A percentile compares a stretch with the other conserved stretches of the same genome.
Evolutionary conservation across 768 basidiomycete species (phyloP).

Genomic region (Hygrophoropsis aurantiaca): DNA sequence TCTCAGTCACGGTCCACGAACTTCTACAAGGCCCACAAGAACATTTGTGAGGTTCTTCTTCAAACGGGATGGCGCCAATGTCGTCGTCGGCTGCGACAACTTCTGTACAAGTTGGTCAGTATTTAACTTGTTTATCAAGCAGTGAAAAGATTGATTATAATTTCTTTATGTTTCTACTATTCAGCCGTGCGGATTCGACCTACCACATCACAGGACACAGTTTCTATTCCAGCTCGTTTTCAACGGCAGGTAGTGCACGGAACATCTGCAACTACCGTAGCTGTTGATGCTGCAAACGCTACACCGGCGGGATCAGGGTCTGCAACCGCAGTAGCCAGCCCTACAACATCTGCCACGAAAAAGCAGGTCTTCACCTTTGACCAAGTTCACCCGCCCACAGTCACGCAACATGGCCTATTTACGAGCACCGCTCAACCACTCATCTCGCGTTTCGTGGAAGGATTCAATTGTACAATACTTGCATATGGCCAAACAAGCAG

Average conservation of each 20-base stretch:
- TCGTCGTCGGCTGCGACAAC: conserved; percentile 65
- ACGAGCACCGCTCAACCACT: conserved; percentile 82
- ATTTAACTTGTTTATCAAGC: background rate
- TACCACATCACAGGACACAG: conserved; percentile 77
- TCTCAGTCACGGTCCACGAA: conserved; percentile 21
- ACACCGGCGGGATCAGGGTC: conserved; percentile 51
- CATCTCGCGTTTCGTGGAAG: conserved; percentile 84
- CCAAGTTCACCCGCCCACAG: conserved; percentile 85
- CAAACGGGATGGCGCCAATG: conserved; percentile 68
- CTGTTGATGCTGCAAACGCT: conserved; percentile 72
- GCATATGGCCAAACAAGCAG: conserved; percentile 35
- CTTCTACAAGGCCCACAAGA: conserved; percentile 7
- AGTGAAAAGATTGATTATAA: conserved; percentile 1
- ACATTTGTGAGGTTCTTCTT: conserved; percentile 3
- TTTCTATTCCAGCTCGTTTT: conserved; percentile 90
- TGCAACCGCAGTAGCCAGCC: conserved; percentile 46
- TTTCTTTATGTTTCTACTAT: conserved; percentile 17
- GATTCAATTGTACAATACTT: conserved; percentile 86
- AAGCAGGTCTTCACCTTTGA: conserved; percentile 91
- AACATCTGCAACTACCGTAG: conserved; percentile 67
- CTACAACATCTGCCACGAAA: conserved; percentile 55
- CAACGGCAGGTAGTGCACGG: conserved; percentile 88
- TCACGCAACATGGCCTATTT: conserved; percentile 85
- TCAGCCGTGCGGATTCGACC: conserved; percentile 90
- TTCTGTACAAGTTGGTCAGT: conserved; percentile 92